Conservation (phyloP, 495 filamentous ascomycete species). For the Glutinoglossum americanum region DNA sequence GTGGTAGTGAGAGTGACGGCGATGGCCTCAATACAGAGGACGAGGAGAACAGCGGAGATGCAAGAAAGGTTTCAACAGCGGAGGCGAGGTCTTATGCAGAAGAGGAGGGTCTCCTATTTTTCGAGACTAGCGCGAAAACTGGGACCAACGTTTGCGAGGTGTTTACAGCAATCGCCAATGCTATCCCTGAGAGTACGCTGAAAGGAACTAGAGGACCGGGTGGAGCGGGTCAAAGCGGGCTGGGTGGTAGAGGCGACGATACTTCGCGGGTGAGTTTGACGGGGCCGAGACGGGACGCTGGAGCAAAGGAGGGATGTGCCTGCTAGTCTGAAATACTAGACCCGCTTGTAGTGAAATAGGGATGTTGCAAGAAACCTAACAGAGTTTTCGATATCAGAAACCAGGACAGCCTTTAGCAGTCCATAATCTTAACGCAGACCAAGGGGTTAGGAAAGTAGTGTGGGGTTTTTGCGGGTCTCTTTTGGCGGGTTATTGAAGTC, state of each 20-base stretch:
- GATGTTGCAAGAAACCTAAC: background rate
- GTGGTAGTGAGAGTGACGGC: constrained; percentile 19
- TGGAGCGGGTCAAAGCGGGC: constrained; percentile 15
- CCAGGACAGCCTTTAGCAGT: background rate
- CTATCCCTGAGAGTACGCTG: constrained; percentile 20
- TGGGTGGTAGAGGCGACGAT: constrained; percentile 24
- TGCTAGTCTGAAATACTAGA: constrained; percentile 30
- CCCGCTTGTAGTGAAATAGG: background rate
- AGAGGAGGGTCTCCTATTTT: constrained; percentile 83
- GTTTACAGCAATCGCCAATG: constrained; percentile 30
- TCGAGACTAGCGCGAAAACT: constrained; percentile 94
- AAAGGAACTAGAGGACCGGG: constrained; percentile 57
- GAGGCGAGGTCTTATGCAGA: constrained; percentile 90
- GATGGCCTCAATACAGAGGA: constrained; percentile 14
- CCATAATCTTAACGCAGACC: background rate
- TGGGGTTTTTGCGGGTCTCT: background rate
- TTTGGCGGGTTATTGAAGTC: background rate
- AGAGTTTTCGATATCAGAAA: background rate
- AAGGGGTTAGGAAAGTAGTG: background rate
- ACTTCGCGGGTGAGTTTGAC: constrained; percentile 51
- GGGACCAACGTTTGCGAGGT: constrained; percentile 84
- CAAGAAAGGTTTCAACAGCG: constrained; percentile 62
- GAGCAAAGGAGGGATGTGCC: constrained; percentile 80
- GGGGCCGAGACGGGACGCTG: constrained; percentile 28
- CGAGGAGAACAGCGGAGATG: constrained; percentile 32